A percentile compares a stretch with the other conserved stretches of the same genome.
Evolutionary conservation across 2,329 filamentous ascomycete species (phyloP).

Genomic region (Trichoderma sp.): DNA sequence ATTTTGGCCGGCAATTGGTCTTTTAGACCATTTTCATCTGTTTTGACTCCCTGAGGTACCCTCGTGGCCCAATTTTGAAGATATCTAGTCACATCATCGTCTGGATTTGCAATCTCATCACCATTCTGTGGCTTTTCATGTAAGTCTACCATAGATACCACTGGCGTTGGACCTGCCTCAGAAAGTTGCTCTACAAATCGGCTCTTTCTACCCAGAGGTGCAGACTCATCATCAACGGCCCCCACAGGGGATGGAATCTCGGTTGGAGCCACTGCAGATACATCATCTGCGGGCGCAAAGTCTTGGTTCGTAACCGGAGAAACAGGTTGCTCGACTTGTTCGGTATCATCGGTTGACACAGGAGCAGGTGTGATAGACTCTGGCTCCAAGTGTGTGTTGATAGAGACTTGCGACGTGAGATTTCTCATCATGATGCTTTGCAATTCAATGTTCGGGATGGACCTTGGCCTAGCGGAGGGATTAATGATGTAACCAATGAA

Average conservation of each 20-base stretch:
- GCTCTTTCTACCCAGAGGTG: constrained; percentile 1
- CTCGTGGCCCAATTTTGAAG: not conserved
- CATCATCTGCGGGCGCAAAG: not conserved
- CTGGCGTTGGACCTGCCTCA: not conserved
- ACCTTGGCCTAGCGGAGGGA: too few species aligned
- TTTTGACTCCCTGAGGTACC: not conserved
- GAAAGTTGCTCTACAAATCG: constrained; percentile 13
- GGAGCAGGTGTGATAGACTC: not conserved
- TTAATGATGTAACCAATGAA: not conserved
- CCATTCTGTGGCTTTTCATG: not conserved
- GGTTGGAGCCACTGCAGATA: not conserved
- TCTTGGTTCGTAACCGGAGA: not conserved
- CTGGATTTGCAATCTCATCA: not conserved
- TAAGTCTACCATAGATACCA: not conserved
- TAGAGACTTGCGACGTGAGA: not conserved
- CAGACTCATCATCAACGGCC: not conserved
- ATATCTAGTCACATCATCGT: not conserved
- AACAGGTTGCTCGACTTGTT: not conserved
- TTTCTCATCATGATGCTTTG: not conserved
- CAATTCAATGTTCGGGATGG: not conserved
- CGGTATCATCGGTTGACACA: not conserved
- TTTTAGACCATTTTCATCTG: not conserved
- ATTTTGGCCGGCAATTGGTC: not conserved
- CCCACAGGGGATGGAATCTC: not conserved
- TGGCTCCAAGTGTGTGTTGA: not conserved